Evolutionary conservation across 2,329 filamentous ascomycete genomes (phyloP).

Genomic region (Talaromyces islandicus): DNA sequence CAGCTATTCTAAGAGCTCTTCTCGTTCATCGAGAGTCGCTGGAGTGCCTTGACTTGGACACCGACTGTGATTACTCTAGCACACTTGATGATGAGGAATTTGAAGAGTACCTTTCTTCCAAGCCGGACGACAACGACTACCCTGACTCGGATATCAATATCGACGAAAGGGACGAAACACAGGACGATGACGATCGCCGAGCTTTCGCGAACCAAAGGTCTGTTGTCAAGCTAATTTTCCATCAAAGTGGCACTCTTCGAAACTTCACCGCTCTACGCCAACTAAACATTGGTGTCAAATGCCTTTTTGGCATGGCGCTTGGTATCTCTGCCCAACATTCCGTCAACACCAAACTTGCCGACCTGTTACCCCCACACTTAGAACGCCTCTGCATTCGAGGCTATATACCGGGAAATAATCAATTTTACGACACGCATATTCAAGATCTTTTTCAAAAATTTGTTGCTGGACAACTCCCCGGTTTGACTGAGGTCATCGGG

Average conservation of each 20-base stretch:
- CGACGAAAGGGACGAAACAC: background rate
- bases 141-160: background rate
- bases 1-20: slow-evolving; percentile 7
- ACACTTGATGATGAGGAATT: slow-evolving; percentile 8
- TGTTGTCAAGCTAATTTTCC: slow-evolving; percentile 7
- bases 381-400: slow-evolving; percentile 9
- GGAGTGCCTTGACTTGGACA: slow-evolving; percentile 10
- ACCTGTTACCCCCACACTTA: slow-evolving; percentile 6
- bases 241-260: slow-evolving; percentile 3
- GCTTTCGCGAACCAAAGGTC: slow-evolving; percentile 8
- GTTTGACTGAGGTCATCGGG: slow-evolving; percentile 6
- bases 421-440: slow-evolving; percentile 7
- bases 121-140: background rate
- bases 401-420: slow-evolving; percentile 4
- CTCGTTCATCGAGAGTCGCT: slow-evolving; percentile 9
- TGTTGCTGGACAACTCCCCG: slow-evolving; percentile 11
- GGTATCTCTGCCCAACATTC: background rate
- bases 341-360: background rate
- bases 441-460: slow-evolving; percentile 10
- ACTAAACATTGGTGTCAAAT: slow-evolving; percentile 5
- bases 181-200: slow-evolving; percentile 5
- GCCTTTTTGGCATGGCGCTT: slow-evolving; percentile 9
- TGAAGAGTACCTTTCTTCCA: slow-evolving; percentile 3
- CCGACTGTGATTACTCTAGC: slow-evolving; percentile 7
- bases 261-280: slow-evolving; percentile 7